Conservation (phyloP, 208 protist species). For the Balamuthia mandrillaris region DNA sequence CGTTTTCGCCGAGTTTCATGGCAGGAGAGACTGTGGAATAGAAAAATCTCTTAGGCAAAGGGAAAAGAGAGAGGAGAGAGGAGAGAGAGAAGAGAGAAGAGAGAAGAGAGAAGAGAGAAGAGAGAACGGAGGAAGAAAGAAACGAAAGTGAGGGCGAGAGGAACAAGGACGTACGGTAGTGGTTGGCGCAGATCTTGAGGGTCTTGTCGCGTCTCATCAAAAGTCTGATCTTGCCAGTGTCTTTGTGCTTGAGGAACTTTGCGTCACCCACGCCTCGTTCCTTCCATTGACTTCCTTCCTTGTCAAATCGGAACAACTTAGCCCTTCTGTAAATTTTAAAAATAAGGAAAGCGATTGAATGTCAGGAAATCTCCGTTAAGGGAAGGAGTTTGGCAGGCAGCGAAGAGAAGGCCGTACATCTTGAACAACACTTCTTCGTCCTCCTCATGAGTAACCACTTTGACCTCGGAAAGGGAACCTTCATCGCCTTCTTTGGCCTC, state of each 20-base stretch:
- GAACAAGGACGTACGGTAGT: conserved; percentile 66
- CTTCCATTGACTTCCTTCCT: conserved; percentile 75
- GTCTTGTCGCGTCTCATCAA: conserved; percentile 84
- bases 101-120: neutral
- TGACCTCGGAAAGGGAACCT: conserved; percentile 52
- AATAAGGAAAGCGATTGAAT: neutral
- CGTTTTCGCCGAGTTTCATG: conserved; percentile 57
- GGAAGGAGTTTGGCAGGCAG: neutral
- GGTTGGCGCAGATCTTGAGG: conserved; percentile 84
- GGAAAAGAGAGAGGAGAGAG: no score
- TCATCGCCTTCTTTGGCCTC: conserved; percentile 30
- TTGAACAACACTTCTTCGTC: conserved; percentile 65
- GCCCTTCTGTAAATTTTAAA: conserved; percentile 57
- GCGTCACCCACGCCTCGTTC: conserved; percentile 78
- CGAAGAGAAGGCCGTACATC: conserved; percentile 55
- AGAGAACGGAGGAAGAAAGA: no score
- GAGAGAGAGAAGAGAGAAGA: neutral
- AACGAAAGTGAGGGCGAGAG: no score
- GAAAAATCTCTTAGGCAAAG: no score
- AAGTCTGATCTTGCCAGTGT: conserved; percentile 70
- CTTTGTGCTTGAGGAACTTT: conserved; percentile 76
- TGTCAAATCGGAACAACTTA: conserved; percentile 77
- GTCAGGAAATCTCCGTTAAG: neutral
- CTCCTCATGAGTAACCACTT: conserved; percentile 69
- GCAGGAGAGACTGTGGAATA: conserved; percentile 29